Evolutionary conservation across 805 yeast genomes (phyloP).

Genomic region (Nakazawaea holstii): DNA sequence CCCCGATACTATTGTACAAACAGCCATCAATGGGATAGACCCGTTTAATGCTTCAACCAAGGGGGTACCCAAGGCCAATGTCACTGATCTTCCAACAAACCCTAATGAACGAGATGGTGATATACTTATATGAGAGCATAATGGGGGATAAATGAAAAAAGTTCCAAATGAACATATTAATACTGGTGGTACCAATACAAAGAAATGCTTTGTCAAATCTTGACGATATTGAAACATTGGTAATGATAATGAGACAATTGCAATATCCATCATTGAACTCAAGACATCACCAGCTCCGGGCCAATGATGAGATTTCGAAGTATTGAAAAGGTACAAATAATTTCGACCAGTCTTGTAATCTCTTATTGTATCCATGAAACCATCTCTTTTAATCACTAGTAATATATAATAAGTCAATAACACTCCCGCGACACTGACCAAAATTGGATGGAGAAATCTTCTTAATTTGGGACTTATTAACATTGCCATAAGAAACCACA

Average conservation of each 20-base stretch:
- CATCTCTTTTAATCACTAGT: conserved; percentile 43
- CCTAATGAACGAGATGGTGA: conserved; percentile 59
- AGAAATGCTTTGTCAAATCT: conserved; percentile 56
- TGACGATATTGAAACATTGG: conserved; percentile 73
- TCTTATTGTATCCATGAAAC: conserved; percentile 45
- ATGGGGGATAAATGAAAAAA: conserved; percentile 65
- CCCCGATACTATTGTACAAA: conserved; percentile 72
- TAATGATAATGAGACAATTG: conserved; percentile 68
- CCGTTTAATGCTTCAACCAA: conserved; percentile 64
- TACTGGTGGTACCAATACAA: conserved; percentile 56
- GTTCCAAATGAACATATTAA: conserved; percentile 48
- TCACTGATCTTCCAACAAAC: conserved; percentile 73
- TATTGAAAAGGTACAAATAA: conserved; percentile 53
- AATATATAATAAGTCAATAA: conserved; percentile 59
- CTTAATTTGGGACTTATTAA: conserved; percentile 40
- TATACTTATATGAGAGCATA: conserved; percentile 62
- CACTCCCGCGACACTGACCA: conserved; percentile 60
- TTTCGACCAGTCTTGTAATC: conserved; percentile 66
- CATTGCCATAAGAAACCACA: conserved; percentile 46
- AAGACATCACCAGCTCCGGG: conserved; percentile 85
- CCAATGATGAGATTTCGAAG: conserved; percentile 30
- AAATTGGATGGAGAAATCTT: conserved; percentile 63
- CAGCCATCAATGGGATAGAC: conserved; percentile 67
- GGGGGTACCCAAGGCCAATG: conserved; percentile 77
- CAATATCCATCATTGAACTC: conserved; percentile 65